Evolutionary conservation across 306 rosid genomes (phyloP), one percentile per base, ranked within the genome.

Genomic region (Cucurbita pepo): DNA sequence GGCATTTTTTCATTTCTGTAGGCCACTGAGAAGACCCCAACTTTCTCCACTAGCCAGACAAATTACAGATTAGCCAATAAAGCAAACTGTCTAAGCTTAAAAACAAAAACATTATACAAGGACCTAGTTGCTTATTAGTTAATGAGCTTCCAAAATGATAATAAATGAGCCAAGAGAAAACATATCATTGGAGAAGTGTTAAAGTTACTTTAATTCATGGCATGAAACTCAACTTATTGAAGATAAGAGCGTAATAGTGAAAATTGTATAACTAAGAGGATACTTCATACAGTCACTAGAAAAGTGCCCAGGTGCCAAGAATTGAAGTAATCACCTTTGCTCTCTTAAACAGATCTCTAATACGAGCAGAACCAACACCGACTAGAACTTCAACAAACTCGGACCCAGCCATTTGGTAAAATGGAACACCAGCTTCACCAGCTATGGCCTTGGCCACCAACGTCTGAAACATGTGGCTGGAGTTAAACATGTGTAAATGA

Each of bases 401-500:
- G 13, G 99, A 94, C 65, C 99, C 99, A 78, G 99, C 99, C 99
- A 94, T 94, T 86, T 94, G 99, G 85, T 91, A 94, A 84, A 94
- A 94, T 43, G 99, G 99, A 80, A 94, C 99, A 55, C 95, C 99
- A 67, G 99, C 99, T 85, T 94, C 99, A 50, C 99, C 99, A 59
- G 99, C 99, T 74, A 94, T 94, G 82, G 99, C 99, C 83, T 94
- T 94, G 56, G 99, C 99, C 83, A 94, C 97, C 82, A 94, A 86
- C 58, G 99, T 94, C 99, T 94, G 91, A 69, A 81, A 81, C 72
- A 72, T 76, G 54, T 79, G 13, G 67, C 74, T 18, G 71, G 69
- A 72, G 51, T 77, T 58, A 70, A 65, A 60, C 38, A 67, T 58
- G 66, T 48, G 54, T 8, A 69, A 44, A 44, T 56, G 73, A 15